Conservation (phyloP, 306 rosid species). For the Lotus japonicus region DNA sequence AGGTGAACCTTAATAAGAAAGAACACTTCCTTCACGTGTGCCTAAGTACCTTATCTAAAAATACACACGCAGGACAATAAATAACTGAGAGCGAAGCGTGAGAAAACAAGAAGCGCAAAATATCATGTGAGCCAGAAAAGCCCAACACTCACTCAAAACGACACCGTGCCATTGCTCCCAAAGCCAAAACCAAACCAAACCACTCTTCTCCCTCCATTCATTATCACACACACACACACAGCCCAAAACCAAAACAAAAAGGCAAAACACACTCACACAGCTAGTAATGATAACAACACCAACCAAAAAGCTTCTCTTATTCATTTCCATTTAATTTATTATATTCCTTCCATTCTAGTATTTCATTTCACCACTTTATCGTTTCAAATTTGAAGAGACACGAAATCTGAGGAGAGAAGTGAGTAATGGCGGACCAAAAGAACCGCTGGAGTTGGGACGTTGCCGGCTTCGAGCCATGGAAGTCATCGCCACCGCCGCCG, state of each 20-base stretch:
- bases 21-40: constrained; percentile 33
- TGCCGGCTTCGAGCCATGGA: constrained; percentile 85
- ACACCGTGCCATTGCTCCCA: constrained; percentile 25
- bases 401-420: constrained; percentile 17
- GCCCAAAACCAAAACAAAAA: not conserved
- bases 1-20: not conserved
- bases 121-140: constrained; percentile 36
- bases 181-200: constrained; percentile 1
- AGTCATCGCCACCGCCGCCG: constrained; percentile 30
- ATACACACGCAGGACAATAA: not conserved
- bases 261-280: not conserved
- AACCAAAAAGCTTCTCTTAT: constrained; percentile 5
- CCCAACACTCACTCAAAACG: constrained; percentile 35
- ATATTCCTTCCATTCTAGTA: not conserved
- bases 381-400: constrained; percentile 23
- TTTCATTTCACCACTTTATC: not conserved
- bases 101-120: constrained; percentile 43
- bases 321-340: not conserved
- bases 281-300: not conserved
- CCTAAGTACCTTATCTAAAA: constrained; percentile 18
- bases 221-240: constrained; percentile 3
- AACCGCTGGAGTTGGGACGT: constrained; percentile 99
- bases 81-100: constrained; percentile 55
- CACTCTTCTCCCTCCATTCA: constrained; percentile 50
- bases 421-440: constrained; percentile 68